A percentile compares a stretch with the other conserved stretches of the same genome.
Conservation (phyloP, 345 rosid genomes). For the Brassica rapa region DNA sequence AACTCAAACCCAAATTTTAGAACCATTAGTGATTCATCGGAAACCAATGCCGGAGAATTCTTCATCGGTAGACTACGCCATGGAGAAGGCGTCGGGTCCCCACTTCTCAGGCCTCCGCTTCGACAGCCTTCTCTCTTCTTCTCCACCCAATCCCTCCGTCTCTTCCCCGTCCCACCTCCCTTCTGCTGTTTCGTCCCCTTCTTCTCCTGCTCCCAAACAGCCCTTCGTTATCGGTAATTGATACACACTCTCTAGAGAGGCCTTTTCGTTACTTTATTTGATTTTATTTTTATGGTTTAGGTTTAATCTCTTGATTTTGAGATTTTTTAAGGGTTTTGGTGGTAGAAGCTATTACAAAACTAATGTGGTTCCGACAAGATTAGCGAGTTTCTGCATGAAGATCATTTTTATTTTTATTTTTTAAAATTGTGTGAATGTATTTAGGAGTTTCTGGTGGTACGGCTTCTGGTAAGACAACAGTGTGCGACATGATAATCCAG, state of each 20-base stretch:
- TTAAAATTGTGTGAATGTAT: not conserved
- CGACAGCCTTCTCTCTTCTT: slow-evolving; percentile 64
- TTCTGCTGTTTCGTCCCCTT: slow-evolving; percentile 24
- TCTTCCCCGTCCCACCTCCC: slow-evolving; percentile 46
- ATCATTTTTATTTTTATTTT: not conserved
- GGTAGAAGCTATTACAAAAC: not conserved
- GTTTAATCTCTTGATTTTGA: not conserved
- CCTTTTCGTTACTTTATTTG: not conserved
- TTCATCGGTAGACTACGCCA: slow-evolving; percentile 64
- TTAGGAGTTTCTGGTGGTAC: slow-evolving; percentile 96
- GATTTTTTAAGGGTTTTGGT: not conserved
- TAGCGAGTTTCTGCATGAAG: not conserved
- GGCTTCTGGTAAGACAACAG: slow-evolving; percentile 97
- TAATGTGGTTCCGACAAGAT: not conserved
- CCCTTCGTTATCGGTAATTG: slow-evolving; percentile 72
- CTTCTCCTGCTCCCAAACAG: slow-evolving; percentile 44
- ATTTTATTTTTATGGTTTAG: not conserved
- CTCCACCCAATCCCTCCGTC: slow-evolving; percentile 48
- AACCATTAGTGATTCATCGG: slow-evolving; percentile 13
- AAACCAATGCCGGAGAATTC: slow-evolving; percentile 54
- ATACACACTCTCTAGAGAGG: not conserved
- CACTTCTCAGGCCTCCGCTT: slow-evolving; percentile 96
- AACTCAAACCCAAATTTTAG: slow-evolving; percentile 30
- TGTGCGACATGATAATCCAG: slow-evolving; percentile 96
- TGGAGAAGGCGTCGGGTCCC: slow-evolving; percentile 96